A percentile compares a stretch with the other conserved stretches of the same genome.
These are phyloP conservation scores for Lactifluus pinguis DNA, from an alignment of 768 basidiomycete species.

Conservation along the genomic window DNA sequence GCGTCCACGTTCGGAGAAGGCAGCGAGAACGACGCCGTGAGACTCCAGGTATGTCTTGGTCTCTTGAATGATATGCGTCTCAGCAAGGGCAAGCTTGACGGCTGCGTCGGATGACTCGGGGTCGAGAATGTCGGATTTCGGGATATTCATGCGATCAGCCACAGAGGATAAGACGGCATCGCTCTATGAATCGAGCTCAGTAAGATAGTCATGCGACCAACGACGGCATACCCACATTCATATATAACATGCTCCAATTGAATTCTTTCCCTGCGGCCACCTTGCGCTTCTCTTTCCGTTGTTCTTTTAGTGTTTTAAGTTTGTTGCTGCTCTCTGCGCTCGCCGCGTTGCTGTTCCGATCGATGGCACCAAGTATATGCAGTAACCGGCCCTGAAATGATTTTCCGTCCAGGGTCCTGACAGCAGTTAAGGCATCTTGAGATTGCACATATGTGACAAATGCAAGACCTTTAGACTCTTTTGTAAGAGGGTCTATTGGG, in stretches of 20 bases:
- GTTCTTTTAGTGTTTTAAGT: slow-evolving; percentile 51
- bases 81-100: slow-evolving; percentile 91
- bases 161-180: slow-evolving; percentile 91
- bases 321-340: slow-evolving; percentile 36
- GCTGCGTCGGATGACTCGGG: slow-evolving; percentile 75
- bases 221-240: slow-evolving; percentile 71
- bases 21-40: slow-evolving; percentile 56
- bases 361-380: slow-evolving; percentile 82
- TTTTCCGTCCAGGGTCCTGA: slow-evolving; percentile 66
- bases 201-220: slow-evolving; percentile 17
- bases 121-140: slow-evolving; percentile 83
- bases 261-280: slow-evolving; percentile 66
- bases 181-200: slow-evolving; percentile 41
- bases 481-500: slow-evolving; percentile 39
- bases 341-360: slow-evolving; percentile 43
- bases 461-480: slow-evolving; percentile 50
- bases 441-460: slow-evolving; percentile 46
- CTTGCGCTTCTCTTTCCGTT: slow-evolving; percentile 51
- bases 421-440: slow-evolving; percentile 54
- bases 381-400: slow-evolving; percentile 88
- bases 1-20: slow-evolving; percentile 38
- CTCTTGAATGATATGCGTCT: slow-evolving; percentile 93
- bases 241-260: slow-evolving; percentile 91
- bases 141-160: slow-evolving; percentile 78
- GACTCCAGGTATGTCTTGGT: slow-evolving; percentile 85